phyloP scores from a whole-genome alignment of 257 asterid genomes.

The Solanum paucissectum region DNA sequence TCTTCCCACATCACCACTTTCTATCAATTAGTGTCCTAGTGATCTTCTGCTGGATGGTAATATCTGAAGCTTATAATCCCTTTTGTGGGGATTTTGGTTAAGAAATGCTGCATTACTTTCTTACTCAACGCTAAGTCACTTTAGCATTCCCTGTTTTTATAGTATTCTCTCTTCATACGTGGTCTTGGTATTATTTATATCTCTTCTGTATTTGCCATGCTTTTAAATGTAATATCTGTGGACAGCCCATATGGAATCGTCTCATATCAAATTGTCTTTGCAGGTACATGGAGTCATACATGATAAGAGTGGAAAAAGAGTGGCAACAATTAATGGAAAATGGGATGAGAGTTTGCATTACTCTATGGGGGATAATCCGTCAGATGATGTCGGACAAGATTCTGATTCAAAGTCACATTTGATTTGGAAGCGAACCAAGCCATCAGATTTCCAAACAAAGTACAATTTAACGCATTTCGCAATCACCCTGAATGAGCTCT shows the following conservation, averaged over 20 bases:
- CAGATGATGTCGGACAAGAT: neutral
- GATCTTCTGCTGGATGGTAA: neutral
- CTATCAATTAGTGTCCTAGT: neutral
- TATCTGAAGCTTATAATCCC: neutral
- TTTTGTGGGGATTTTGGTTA: neutral
- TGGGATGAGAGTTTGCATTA: conserved; percentile 16
- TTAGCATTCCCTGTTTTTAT: neutral
- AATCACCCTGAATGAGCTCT: conserved; percentile 12
- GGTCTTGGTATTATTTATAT: neutral
- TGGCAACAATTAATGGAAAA: conserved; percentile 10
- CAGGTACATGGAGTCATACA: conserved; percentile 10
- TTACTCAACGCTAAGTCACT: neutral
- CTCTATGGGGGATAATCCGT: neutral
- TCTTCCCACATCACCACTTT: neutral
- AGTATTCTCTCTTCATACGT: neutral
- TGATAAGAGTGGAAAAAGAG: conserved; percentile 6
- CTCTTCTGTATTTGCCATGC: neutral
- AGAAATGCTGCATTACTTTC: neutral
- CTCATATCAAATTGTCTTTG: neutral
- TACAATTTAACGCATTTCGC: conserved; percentile 16
- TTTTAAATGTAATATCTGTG: neutral
- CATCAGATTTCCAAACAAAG: conserved; percentile 8
- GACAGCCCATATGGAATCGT: neutral
- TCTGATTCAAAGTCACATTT: conserved; percentile 8
- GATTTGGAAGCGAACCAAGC: conserved; percentile 13